phyloP scores from a whole-genome alignment of 176 grass and related monocot species.

The Musa troglodytarum region DNA sequence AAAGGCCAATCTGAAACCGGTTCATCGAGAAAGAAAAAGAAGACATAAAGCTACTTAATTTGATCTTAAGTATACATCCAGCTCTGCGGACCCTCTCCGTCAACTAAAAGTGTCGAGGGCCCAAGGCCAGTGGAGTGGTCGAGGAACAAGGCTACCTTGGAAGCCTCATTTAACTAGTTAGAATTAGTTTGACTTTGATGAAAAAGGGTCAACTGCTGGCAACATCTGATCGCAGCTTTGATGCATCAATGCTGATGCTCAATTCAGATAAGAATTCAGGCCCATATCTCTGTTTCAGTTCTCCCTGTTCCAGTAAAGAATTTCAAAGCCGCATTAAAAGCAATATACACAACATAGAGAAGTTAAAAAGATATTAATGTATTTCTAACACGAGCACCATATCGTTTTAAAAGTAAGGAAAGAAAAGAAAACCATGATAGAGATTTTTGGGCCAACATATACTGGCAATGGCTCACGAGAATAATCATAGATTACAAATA shows the following conservation, averaged over 20 bases:
- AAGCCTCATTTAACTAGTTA: background rate
- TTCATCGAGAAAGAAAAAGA: background rate
- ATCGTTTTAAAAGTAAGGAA: background rate
- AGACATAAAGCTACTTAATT: background rate
- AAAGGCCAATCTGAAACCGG: background rate
- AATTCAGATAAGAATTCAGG: constrained; percentile 4
- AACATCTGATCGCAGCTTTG: background rate
- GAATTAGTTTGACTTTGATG: background rate
- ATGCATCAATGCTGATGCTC: constrained; percentile 32
- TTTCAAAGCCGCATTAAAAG: background rate
- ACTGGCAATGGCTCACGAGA: no score
- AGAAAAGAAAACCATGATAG: no score
- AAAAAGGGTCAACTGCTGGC: background rate
- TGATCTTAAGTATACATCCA: background rate
- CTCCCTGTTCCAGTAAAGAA: background rate
- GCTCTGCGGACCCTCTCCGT: background rate
- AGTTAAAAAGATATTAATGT: background rate
- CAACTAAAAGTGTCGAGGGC: background rate
- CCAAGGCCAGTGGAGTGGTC: background rate
- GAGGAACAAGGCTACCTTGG: background rate
- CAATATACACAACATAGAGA: background rate
- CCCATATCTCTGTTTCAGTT: background rate
- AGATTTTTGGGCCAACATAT: no score
- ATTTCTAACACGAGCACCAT: constrained; percentile 11
- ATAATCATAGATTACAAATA: no score